These are phyloP conservation scores for Colletotrichum lupini DNA, from an alignment of 2,329 filamentous ascomycete species.

Conservation along the genomic window DNA sequence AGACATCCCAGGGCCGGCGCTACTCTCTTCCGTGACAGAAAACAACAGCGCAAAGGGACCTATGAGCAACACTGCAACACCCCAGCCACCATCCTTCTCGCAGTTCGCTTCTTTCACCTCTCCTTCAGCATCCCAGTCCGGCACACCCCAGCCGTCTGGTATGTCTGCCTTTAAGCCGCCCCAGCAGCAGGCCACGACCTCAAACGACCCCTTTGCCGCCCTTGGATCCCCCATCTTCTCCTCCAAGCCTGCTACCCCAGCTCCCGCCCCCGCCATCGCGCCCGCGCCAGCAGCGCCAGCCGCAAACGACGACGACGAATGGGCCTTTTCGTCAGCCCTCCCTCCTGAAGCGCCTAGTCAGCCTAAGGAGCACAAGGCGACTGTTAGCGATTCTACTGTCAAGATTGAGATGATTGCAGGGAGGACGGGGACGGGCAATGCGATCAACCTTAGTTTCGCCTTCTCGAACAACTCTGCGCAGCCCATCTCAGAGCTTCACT, in stretches of 20 bases:
- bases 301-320: constrained; percentile 83
- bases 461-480: constrained; percentile 85
- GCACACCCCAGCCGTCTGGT: constrained; percentile 62
- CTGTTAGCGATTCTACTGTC: constrained; percentile 76
- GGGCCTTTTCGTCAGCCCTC: constrained; percentile 90
- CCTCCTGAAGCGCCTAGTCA: constrained; percentile 67
- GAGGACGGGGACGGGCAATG: constrained; percentile 63
- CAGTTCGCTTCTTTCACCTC: constrained; percentile 67
- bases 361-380: constrained; percentile 71
- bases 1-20: constrained; percentile 73
- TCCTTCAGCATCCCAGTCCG: constrained; percentile 61
- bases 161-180: constrained; percentile 60
- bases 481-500: constrained; percentile 82
- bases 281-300: constrained; percentile 42
- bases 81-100: constrained; percentile 61
- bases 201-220: constrained; percentile 58
- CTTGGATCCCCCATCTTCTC: constrained; percentile 53
- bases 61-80: constrained; percentile 41
- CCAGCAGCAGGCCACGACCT: constrained; percentile 50
- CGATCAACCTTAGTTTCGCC: constrained; percentile 78
- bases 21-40: constrained; percentile 73
- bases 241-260: constrained; percentile 50
- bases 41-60: constrained; percentile 65
- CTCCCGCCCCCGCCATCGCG: constrained; percentile 39
- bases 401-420: constrained; percentile 79